Evolutionary conservation across 2,329 filamentous ascomycete species (phyloP), one percentile per base, ranked within the genome.

Genomic region (Simplicillium sp.): DNA sequence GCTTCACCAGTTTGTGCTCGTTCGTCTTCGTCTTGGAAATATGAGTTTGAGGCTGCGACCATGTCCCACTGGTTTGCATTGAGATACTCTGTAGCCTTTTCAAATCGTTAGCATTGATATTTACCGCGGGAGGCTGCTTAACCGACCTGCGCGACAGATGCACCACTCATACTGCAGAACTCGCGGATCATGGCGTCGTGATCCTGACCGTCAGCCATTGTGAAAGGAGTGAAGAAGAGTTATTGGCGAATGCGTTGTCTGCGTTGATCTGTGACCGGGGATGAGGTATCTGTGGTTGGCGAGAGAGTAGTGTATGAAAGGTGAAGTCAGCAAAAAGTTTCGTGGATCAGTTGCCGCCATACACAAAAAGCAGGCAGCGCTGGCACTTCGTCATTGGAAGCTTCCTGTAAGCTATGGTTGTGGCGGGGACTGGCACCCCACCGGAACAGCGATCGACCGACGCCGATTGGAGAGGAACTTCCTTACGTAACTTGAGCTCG

Each of bases 41-140:
- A 84, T 38, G 77, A 71, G 25, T 75, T 70, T 40, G 75, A 71
- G 13, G 82, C 82, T 9, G 68, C 64, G 48, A 73, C 68, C 34
- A 86, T 62, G 52, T 87, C 73, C 81, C 84, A 87, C 48, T 73
- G 64, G 52, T 73, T 79, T 29, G 73, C 71, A 16, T 69, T 66
- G 7, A 90, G 76, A 49, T 84, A 84, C 45, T 81, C 70, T 42
- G 69, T 68, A 36, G 84, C 84, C 83, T 88, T 46, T 12, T 6
- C 7, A 25, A 28, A 5, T 34, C 14, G 29, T 38, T 11, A 42
- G 36, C 34, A 33, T 18, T 3, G 32, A 29, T n/a, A 25, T 13
- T 11, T 12, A 13, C 11, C 34, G n/a, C n/a, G 14, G 29, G 33
- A 14, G 11, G 36, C 18, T 33, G 38, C 20, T 34, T 15, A 44